Conservation (phyloP, 2,329 filamentous ascomycete genomes). For the Lasiodiplodia gonubiensis region DNA sequence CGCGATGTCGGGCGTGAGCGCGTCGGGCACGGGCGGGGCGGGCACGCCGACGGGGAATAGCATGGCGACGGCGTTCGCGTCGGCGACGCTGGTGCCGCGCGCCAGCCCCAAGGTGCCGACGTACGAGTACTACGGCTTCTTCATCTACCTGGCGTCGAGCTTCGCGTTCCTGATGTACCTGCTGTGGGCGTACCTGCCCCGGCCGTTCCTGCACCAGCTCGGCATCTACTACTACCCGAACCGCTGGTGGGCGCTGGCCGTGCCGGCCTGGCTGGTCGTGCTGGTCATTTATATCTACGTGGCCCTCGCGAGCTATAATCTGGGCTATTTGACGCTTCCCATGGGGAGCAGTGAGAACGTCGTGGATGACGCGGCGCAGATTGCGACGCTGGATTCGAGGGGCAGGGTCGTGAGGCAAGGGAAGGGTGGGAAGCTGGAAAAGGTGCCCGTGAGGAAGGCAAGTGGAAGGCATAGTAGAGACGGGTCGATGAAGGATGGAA, state of each 20-base stretch:
- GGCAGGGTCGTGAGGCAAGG: conserved; percentile 55
- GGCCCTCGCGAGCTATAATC: conserved; percentile 89
- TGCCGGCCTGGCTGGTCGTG: conserved; percentile 90
- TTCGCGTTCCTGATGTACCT: conserved; percentile 76
- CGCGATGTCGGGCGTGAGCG: conserved; percentile 14
- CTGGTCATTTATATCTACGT: conserved; percentile 90
- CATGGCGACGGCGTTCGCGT: conserved; percentile 64
- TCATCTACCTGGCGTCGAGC: conserved; percentile 88
- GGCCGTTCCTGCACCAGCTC: conserved; percentile 87
- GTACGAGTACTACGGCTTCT: conserved; percentile 99
- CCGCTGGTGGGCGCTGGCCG: conserved; percentile 94
- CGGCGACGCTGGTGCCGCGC: conserved; percentile 73
- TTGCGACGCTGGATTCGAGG: conserved; percentile 76
- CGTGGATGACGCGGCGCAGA: conserved; percentile 85
- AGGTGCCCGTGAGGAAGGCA: conserved; percentile 48
- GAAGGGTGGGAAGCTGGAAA: conserved; percentile 46
- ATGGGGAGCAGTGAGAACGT: conserved; percentile 83
- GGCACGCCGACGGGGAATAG: conserved; percentile 54
- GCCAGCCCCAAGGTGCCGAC: conserved; percentile 95
- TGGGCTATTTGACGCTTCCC: conserved; percentile 82
- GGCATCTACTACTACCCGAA: conserved; percentile 98
- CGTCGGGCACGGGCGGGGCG: conserved; percentile 36
- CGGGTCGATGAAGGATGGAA: conserved; percentile 37
- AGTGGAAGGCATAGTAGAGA: conserved; percentile 39
- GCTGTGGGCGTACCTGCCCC: conserved; percentile 88